phyloP scores from a whole-genome alignment of 1,284 basidiomycete species.

The Leccinum proliferum region DNA sequence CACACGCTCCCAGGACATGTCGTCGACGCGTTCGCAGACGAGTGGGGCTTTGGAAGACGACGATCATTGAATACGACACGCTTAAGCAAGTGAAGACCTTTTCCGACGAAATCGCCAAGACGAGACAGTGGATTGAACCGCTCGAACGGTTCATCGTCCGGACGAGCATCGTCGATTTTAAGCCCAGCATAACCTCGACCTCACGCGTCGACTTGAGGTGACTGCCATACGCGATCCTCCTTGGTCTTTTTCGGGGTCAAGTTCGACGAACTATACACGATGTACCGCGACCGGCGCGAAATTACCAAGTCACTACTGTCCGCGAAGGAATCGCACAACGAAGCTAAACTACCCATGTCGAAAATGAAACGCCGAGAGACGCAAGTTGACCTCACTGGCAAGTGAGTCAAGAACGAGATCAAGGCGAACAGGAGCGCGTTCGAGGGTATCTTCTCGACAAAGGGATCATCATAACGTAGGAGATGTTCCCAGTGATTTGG shows the following conservation, averaged over 20 bases:
- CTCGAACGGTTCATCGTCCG: constrained; percentile 50
- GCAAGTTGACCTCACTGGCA: constrained; percentile 52
- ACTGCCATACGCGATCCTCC: constrained; percentile 67
- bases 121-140: constrained; percentile 69
- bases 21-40: constrained; percentile 80
- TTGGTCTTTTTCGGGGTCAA: constrained; percentile 99
- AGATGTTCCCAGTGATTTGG: constrained; percentile 78
- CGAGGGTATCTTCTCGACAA: constrained; percentile 62
- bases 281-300: constrained; percentile 98
- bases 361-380: constrained; percentile 69
- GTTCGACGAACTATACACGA: constrained; percentile 98
- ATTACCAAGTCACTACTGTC: constrained; percentile 67
- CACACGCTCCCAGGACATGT: constrained; percentile 62
- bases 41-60: constrained; percentile 87
- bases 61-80: constrained; percentile 51
- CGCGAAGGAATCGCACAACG: constrained; percentile 23
- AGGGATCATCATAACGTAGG: constrained; percentile 82
- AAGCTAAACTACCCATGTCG: constrained; percentile 44
- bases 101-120: constrained; percentile 61
- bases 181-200: constrained; percentile 9
- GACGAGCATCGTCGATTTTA: constrained; percentile 52
- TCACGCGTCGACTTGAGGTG: neutral
- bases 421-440: constrained; percentile 59
- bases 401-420: constrained; percentile 73
- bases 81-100: constrained; percentile 72